Base-by-base conservation (phyloP, 768 basidiomycete species). In the Kwoniella heveanensis region DNA sequence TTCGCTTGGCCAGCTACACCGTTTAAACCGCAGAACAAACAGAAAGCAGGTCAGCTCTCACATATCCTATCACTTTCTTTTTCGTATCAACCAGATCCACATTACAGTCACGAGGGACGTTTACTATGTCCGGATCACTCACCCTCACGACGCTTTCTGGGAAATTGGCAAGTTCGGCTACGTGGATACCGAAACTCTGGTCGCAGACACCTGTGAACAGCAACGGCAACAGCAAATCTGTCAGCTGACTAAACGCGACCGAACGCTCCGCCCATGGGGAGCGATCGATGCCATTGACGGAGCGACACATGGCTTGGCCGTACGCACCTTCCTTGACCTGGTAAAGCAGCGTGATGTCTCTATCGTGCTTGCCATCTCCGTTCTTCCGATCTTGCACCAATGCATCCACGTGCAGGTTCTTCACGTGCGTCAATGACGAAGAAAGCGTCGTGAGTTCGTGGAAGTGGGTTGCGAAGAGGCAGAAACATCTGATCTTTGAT, bases 161-260 rank as follows among this genome's bases (percentile, higher is more conserved):
- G 80, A 99, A 99, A 79, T 97, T 94, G 2, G 95, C 95, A n/a
- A 98, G 83, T 77, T 92, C 85, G 0, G 96, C 96, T 17, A 99
- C 96, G 71, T 98, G 93, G 27, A 99, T 98, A 80, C 95, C 96
- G 74, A 97, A 98, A 76, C 92, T 95, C 80, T 97, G 95, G 77
- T 98, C 95, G 49, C 91, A 92, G 22, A 96, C 85, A 15, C 92
- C 91, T 91, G 61, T 25, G 25, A 30, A 9, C 8, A 44, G 15
- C 39, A 44, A 44, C 17, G 17, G 39, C 39, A 17, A 9, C n/a
- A 39, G n/a, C 15, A 8, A 5, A 6, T 19, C n/a, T 6, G 7
- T 47, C 46, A 22, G 7, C 32, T 32, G 7, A 32, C 32, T n/a
- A n/a, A n/a, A n/a, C n/a, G n/a, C n/a, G n/a, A n/a, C n/a, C n/a